Evolutionary conservation across 2,329 filamentous ascomycete species (phyloP), one percentile per base, ranked within the genome.

Genomic region (Venturia carpophila): DNA sequence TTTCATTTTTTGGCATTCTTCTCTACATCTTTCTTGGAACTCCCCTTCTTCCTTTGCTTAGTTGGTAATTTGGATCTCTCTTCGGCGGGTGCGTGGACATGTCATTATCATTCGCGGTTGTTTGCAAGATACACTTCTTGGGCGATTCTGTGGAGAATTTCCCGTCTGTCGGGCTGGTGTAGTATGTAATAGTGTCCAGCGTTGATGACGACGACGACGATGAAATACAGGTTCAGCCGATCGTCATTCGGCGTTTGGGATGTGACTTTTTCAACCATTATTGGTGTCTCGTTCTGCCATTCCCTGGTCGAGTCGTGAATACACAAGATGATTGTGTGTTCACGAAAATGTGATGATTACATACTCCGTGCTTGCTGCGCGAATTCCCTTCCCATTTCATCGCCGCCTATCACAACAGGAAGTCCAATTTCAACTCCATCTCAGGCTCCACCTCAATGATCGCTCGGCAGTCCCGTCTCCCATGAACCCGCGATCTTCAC

Each of bases 1-100:
- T 37, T 24, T 37, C 52, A 27, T 52, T 47, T 24, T 17, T 58
- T 58, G 52, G 15, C 37, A 58, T 58, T 58, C 52, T 58, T 58
- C 49, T 58, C 52, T 58, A n/a, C 52, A 58, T 58, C 24, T 27
- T 52, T 52, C n/a, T 27, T 9, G 42, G 47, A 52, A 11, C 21
- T 52, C 47, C 19, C n/a, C 9, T 52, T 52, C 21, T 58, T 58
- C 15, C 19, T 37, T 13, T 37, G 37, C 30, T 58, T 37, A 37
- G 15, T 58, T 58, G 52, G 52, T 58, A 37, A 58, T 58, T 34
- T 58, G 27, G 52, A 58, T 37, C 30, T 52, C 21, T 15, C 47
- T 4, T 30, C 52, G 52, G 19, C 17, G 7, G 30, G n/a, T 58
- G 30, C 27, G 30, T 15, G 52, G 52, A 37, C 52, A 47, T 47